Conservation (phyloP, 2,329 filamentous ascomycete species). For the Fusarium sacchari region DNA sequence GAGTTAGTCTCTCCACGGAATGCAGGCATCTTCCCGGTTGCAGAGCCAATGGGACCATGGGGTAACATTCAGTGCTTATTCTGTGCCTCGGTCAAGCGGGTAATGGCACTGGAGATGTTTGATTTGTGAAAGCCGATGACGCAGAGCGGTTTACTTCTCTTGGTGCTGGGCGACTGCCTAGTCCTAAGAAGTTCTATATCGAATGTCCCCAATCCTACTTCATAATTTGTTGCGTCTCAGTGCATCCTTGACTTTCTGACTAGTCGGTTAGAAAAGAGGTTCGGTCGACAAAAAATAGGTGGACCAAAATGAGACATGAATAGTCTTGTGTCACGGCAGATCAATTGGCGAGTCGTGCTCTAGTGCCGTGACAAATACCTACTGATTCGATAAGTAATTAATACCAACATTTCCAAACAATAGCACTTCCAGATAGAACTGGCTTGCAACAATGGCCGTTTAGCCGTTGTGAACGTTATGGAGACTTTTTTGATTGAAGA, state of each 20-base stretch:
- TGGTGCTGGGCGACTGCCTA: background rate
- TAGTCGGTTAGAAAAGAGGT: background rate
- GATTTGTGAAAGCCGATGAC: constrained; percentile 11
- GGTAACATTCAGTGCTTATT: background rate
- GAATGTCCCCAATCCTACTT: background rate
- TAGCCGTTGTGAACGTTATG: background rate
- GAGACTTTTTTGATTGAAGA: background rate
- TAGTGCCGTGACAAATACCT: background rate
- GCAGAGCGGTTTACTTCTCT: background rate
- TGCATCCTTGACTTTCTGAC: background rate
- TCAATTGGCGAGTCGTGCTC: background rate
- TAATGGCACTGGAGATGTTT: background rate
- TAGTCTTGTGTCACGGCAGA: background rate
- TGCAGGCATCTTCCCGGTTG: background rate
- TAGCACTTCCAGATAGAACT: background rate
- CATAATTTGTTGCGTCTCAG: background rate
- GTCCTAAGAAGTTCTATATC: background rate
- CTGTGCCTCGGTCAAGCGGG: background rate
- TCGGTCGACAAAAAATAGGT: background rate
- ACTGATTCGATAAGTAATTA: background rate
- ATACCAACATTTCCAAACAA: background rate
- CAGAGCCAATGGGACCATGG: background rate
- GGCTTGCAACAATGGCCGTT: background rate
- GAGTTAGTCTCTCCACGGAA: background rate
- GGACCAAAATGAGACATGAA: background rate